Conservation (phyloP, 2,329 filamentous ascomycete genomes). For the Stemphylium lycopersici region DNA sequence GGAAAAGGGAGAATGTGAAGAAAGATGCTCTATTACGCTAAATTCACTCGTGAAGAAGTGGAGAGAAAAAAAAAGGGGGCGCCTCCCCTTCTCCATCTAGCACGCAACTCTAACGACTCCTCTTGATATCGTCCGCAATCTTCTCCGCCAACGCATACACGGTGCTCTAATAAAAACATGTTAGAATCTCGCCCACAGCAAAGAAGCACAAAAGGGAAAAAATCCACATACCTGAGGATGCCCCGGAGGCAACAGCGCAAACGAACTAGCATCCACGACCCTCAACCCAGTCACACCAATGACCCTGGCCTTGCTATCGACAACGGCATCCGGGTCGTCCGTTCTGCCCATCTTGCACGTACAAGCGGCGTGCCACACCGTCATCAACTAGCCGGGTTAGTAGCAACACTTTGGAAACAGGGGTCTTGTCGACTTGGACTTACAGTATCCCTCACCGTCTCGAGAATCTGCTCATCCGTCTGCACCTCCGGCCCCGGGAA, state of each 20-base stretch:
- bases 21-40: too few relatives aligned
- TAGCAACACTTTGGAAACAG: too few relatives aligned
- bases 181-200: too few relatives aligned
- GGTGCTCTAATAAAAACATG: not conserved
- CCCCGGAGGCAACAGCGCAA: constrained; percentile 46
- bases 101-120: too few relatives aligned
- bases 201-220: too few relatives aligned
- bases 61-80: too few relatives aligned
- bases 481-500: constrained; percentile 30
- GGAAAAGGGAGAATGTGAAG: too few relatives aligned
- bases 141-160: not conserved
- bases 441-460: not conserved
- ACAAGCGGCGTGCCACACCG: constrained; percentile 34
- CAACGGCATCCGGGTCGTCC: constrained; percentile 41
- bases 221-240: constrained; percentile 27
- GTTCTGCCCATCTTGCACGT: constrained; percentile 40
- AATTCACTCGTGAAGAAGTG: too few relatives aligned
- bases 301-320: constrained; percentile 44
- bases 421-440: too few relatives aligned
- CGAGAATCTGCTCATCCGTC: constrained; percentile 37
- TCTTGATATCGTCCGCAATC: not conserved
- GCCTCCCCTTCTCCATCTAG: too few relatives aligned
- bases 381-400: too few relatives aligned
- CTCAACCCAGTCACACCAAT: constrained; percentile 42
- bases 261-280: constrained; percentile 44